Conservation (phyloP, 208 protist species). For the Endotrypanum monterogeii region DNA sequence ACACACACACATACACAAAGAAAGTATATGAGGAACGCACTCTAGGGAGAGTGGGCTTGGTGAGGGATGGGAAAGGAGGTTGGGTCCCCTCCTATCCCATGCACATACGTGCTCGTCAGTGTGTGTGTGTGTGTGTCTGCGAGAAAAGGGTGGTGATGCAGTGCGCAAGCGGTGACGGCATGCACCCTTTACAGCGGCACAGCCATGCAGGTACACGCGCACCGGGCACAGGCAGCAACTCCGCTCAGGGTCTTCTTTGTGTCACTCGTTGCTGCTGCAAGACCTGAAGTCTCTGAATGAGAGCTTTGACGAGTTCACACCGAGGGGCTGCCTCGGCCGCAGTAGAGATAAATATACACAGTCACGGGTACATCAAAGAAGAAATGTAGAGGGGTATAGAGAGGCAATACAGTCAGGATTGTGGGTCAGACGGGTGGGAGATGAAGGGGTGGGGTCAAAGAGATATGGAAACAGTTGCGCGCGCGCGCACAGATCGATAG, state of each 20-base stretch:
- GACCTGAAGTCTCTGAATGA: background rate
- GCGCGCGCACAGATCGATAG: too few relatives aligned
- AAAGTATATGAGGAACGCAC: background rate
- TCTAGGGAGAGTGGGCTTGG: background rate
- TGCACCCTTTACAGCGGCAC: background rate
- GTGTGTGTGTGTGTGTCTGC: slow-evolving; percentile 1
- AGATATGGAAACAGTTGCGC: background rate
- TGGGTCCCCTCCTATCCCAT: background rate
- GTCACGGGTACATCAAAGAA: background rate
- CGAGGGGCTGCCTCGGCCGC: background rate
- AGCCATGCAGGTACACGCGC: slow-evolving; percentile 1
- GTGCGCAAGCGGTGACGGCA: slow-evolving; percentile 2
- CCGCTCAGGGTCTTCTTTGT: background rate
- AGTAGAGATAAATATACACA: background rate
- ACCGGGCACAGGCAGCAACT: background rate
- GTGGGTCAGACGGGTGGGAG: background rate
- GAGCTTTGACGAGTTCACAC: slow-evolving; percentile 1
- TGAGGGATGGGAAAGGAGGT: background rate
- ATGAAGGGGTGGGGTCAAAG: background rate
- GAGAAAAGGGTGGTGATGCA: background rate
- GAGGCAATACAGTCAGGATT: background rate
- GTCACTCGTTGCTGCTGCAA: slow-evolving; percentile 2
- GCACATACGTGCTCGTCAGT: background rate
- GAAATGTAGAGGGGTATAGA: background rate
- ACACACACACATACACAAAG: background rate